Evolutionary conservation across 1,284 basidiomycete species (phyloP), one percentile per base, ranked within the genome.

Genomic region (Entoloma clypeatum): DNA sequence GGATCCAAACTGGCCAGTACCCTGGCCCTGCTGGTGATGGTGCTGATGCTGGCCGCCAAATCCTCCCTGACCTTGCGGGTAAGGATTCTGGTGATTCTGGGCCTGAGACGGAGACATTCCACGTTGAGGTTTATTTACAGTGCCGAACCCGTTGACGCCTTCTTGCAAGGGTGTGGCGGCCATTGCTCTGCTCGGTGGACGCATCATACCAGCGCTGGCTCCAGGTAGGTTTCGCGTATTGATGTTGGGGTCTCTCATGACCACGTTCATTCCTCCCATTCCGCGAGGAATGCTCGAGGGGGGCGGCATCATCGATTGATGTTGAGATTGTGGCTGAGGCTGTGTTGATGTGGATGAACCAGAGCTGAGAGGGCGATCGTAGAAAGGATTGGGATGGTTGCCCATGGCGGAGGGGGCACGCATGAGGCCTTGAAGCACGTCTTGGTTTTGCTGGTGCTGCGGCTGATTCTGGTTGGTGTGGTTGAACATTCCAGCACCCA

Each of bases 61-160:
- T n/a, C n/a, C n/a, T n/a, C 16, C 32, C 14, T 53, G 53, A 31
- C 49, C 46, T 19, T 45, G 44, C 19, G 30, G 22, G 5, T 30
- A 28, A 5, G 31, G 43, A 30, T 36, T 31, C 31, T 47, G 45
- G 16, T 43, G 45, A 10, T 47, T 41, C n/a, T n/a, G 13, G 14
- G 36, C 11, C 11, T 31, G 35, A n/a, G 35, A 31, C 2, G 43
- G 43, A 22, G 43, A 45, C 43, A 45, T 45, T 18, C 38, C 43
- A 3, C 38, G 33, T 27, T 24, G 26, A n/a, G 26, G 11, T 14
- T 28, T 28, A n/a, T n/a, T n/a, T 14, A 14, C 33, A 18, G 18
- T 33, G 11, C 36, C 42, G 24, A 28, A 34, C 8, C 23, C 16
- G 23, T 28, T 25, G 13, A 18, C 23, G 5, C 26, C 26, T 8